Conservation (phyloP, 1,139 yeast genomes). For the Pichia cactophila region DNA sequence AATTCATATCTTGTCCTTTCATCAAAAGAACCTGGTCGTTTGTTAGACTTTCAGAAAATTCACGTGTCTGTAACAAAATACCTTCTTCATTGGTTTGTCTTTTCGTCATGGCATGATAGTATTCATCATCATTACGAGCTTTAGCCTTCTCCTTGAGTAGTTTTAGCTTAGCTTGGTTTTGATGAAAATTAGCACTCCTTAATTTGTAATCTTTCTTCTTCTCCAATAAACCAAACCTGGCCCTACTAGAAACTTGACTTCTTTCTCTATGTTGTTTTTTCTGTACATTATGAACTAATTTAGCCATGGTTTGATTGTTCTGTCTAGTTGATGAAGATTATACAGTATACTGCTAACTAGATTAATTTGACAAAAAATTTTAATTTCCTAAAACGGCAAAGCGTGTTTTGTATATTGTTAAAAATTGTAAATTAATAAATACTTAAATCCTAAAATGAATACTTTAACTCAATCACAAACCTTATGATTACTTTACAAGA, state of each 20-base stretch:
- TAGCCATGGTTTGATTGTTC: slow-evolving; percentile 45
- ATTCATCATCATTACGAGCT: slow-evolving; percentile 88
- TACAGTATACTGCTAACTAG: too few species aligned
- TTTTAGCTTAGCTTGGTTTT: slow-evolving; percentile 79
- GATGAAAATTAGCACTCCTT: slow-evolving; percentile 83
- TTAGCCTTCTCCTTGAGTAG: slow-evolving; percentile 65
- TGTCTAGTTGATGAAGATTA: not conserved
- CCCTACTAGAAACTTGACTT: slow-evolving; percentile 70
- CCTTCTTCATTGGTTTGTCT: slow-evolving; percentile 62
- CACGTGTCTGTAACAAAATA: slow-evolving; percentile 58
- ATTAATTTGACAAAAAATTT: too few species aligned
- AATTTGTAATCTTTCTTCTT: slow-evolving; percentile 91
- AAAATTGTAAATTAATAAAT: not conserved
- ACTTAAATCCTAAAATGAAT: too few species aligned
- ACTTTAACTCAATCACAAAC: too few species aligned
- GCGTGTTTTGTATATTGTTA: not conserved
- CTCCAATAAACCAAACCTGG: slow-evolving; percentile 75
- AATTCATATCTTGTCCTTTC: slow-evolving; percentile 85
- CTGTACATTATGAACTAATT: slow-evolving; percentile 79
- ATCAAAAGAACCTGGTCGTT: slow-evolving; percentile 73
- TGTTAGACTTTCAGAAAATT: slow-evolving; percentile 46
- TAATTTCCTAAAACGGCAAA: too few species aligned
- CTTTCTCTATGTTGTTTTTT: slow-evolving; percentile 95
- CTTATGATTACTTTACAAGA: slow-evolving; percentile 5
- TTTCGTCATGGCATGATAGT: slow-evolving; percentile 84